Percentiles rank a stretch among this genome's conserved stretches.
Conservation (phyloP, 768 basidiomycete genomes). For the Podaxis sp. region DNA sequence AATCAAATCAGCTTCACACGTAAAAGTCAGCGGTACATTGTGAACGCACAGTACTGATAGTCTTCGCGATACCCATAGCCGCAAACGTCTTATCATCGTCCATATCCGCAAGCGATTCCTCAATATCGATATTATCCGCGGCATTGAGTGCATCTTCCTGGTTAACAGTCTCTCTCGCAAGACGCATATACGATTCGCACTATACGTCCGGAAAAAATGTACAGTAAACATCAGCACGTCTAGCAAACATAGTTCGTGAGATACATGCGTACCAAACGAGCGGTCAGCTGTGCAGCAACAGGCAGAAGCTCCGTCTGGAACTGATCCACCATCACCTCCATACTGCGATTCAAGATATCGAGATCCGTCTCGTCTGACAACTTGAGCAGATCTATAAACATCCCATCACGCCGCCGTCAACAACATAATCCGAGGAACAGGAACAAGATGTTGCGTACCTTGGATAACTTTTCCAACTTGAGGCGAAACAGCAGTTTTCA, state of each 20-base stretch:
- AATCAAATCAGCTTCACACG: not conserved
- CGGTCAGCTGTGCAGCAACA: slow-evolving; percentile 77
- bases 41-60: slow-evolving; percentile 66
- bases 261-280: slow-evolving; percentile 59
- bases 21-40: too few species aligned
- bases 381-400: slow-evolving; percentile 68
- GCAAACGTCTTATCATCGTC: slow-evolving; percentile 87
- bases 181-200: slow-evolving; percentile 82
- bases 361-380: slow-evolving; percentile 90
- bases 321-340: slow-evolving; percentile 84
- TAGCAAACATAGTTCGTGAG: not conserved
- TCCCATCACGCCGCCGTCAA: not conserved
- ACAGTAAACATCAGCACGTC: not conserved
- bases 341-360: slow-evolving; percentile 76
- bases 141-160: slow-evolving; percentile 46
- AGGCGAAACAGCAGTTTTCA: slow-evolving; percentile 66
- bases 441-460: slow-evolving; percentile 41
- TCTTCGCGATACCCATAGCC: slow-evolving; percentile 86
- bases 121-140: slow-evolving; percentile 50
- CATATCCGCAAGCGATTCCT: slow-evolving; percentile 48
- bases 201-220: slow-evolving; percentile 23
- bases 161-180: slow-evolving; percentile 64
- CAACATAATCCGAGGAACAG: slow-evolving; percentile 1
- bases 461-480: slow-evolving; percentile 87
- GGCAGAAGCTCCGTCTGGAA: slow-evolving; percentile 85